Evolutionary conservation across 1,284 basidiomycete genomes (phyloP).

Genomic region (Kwoniella shivajii): DNA sequence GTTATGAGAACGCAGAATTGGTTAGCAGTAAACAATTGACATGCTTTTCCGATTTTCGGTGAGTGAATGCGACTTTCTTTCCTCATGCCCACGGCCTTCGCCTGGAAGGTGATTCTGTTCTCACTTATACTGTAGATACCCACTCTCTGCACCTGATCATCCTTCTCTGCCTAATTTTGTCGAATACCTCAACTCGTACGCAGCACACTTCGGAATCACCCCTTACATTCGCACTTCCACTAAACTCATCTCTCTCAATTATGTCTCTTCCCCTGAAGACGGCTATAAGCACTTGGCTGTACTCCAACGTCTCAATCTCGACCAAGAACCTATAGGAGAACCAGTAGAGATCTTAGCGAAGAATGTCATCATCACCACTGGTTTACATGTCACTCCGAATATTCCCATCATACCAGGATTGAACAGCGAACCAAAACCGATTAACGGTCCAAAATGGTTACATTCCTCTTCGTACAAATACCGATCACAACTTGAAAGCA

Average conservation of each 20-base stretch:
- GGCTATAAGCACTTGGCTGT: slow-evolving; percentile 31
- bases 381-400: slow-evolving; percentile 59
- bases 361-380: slow-evolving; percentile 41
- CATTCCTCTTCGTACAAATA: slow-evolving; percentile 63
- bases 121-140: slow-evolving; percentile 27
- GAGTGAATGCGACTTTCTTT: slow-evolving; percentile 3
- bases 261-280: slow-evolving; percentile 31
- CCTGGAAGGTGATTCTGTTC: neutral
- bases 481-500: slow-evolving; percentile 57
- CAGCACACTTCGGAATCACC: slow-evolving; percentile 57
- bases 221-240: slow-evolving; percentile 57
- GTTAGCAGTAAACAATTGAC: slow-evolving; percentile 60
- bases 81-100: neutral
- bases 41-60: slow-evolving; percentile 66
- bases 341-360: slow-evolving; percentile 25
- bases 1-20: slow-evolving; percentile 59
- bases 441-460: slow-evolving; percentile 52
- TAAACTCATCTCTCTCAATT: slow-evolving; percentile 52
- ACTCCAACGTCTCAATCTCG: slow-evolving; percentile 15
- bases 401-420: slow-evolving; percentile 60
- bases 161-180: slow-evolving; percentile 63
- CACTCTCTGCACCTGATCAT: slow-evolving; percentile 61
- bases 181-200: slow-evolving; percentile 62
- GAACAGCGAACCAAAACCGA: slow-evolving; percentile 38
- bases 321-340: slow-evolving; percentile 14